These are phyloP conservation scores for Aspergillus sp. DNA, from an alignment of 2,329 filamentous ascomycete species.

Conservation along the genomic window DNA sequence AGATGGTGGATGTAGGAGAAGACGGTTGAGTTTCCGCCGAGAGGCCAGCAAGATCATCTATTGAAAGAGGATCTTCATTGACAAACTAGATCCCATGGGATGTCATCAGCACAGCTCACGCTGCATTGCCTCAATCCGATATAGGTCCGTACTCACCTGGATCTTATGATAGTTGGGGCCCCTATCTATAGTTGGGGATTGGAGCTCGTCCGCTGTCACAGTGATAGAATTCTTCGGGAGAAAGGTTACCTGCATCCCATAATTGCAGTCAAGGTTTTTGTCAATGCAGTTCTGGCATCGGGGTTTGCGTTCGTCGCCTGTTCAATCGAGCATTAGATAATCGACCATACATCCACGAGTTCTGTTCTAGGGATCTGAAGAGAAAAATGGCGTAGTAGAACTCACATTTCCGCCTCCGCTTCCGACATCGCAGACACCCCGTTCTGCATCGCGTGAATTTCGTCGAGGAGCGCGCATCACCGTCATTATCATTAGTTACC, in stretches of 20 bases:
- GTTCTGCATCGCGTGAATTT: conserved; percentile 34
- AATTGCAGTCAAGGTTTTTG: conserved; percentile 50
- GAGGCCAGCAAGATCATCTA: background rate
- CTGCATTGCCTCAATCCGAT: background rate
- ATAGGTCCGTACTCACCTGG: conserved; percentile 11
- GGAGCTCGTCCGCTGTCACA: conserved; percentile 22
- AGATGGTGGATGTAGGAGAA: background rate
- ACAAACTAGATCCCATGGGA: conserved; percentile 22
- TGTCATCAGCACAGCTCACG: background rate
- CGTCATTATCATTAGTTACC: background rate
- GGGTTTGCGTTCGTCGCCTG: conserved; percentile 55
- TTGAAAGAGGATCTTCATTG: conserved; percentile 20
- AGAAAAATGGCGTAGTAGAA: background rate
- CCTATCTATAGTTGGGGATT: background rate
- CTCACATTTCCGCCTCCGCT: conserved; percentile 51
- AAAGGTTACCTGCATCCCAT: conserved; percentile 50
- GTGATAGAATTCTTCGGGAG: conserved; percentile 51
- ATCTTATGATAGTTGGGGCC: conserved; percentile 21
- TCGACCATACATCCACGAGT: too few species aligned
- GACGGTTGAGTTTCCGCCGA: background rate
- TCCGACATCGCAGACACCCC: conserved; percentile 51
- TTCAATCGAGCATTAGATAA: too few species aligned
- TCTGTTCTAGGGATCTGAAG: too few species aligned
- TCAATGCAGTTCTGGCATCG: conserved; percentile 49
- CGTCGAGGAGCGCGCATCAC: background rate